Evolutionary conservation across 2,329 filamentous ascomycete genomes (phyloP).

Genomic region (Thelonectria rubi): DNA sequence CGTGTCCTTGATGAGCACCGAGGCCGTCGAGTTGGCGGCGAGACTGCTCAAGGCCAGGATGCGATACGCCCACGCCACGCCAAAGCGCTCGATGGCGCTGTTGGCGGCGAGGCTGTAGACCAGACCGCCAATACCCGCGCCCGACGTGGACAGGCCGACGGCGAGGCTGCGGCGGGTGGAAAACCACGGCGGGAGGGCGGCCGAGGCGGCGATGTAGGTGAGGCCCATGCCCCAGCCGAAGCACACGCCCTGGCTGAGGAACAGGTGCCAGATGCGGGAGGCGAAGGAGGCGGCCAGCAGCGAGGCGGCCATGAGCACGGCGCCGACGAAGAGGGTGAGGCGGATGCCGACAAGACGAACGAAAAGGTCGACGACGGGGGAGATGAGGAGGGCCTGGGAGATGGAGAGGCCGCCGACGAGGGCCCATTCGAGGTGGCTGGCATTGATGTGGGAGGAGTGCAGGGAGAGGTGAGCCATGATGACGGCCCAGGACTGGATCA

Average conservation of each 20-base stretch:
- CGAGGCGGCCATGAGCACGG: slow-evolving; percentile 66
- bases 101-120: slow-evolving; percentile 14
- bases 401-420: slow-evolving; percentile 66
- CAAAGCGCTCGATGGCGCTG: slow-evolving; percentile 6
- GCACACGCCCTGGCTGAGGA: slow-evolving; percentile 74
- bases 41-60: slow-evolving; percentile 15
- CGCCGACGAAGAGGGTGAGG: slow-evolving; percentile 68
- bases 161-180: slow-evolving; percentile 48
- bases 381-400: slow-evolving; percentile 65
- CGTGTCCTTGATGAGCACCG: slow-evolving; percentile 7
- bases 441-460: slow-evolving; percentile 50
- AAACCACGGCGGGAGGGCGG: slow-evolving; percentile 75
- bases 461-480: slow-evolving; percentile 67
- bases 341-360: slow-evolving; percentile 69
- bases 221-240: slow-evolving; percentile 79
- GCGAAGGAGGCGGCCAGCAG: slow-evolving; percentile 75
- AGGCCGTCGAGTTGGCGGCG: slow-evolving; percentile 2
- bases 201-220: slow-evolving; percentile 70
- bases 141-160: slow-evolving; percentile 15
- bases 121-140: slow-evolving; percentile 17
- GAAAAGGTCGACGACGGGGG: slow-evolving; percentile 69
- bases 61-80: slow-evolving; percentile 19
- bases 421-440: slow-evolving; percentile 71
- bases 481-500: slow-evolving; percentile 46
- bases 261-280: slow-evolving; percentile 72